phyloP scores from a whole-genome alignment of 257 asterid species.

The Gentiana straminea region DNA sequence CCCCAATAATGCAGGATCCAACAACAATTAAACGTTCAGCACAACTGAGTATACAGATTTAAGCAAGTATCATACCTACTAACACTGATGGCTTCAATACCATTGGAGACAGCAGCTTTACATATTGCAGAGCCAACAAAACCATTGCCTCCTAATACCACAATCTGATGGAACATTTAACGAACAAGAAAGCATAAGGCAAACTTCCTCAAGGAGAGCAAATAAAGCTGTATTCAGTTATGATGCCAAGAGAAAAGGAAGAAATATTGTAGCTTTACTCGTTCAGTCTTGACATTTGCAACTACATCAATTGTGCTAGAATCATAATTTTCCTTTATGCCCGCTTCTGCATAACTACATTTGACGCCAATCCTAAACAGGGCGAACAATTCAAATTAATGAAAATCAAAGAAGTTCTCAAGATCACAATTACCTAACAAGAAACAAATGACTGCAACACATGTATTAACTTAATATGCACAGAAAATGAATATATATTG shows the following conservation, averaged over 20 bases:
- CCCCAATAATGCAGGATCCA: no score
- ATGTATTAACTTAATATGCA: background rate
- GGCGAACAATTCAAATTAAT: conserved; percentile 10
- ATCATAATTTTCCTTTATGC: conserved; percentile 23
- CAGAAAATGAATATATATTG: background rate
- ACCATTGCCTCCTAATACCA: conserved; percentile 95
- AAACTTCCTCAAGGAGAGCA: background rate
- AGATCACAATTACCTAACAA: conserved; percentile 1
- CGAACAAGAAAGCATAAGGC: conserved; percentile 11
- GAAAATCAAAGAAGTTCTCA: no score
- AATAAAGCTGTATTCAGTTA: conserved; percentile 3
- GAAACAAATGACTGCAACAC: conserved; percentile 4
- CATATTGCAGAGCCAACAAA: conserved; percentile 97
- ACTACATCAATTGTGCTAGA: conserved; percentile 63
- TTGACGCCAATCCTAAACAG: conserved; percentile 36
- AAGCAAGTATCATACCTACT: conserved; percentile 49
- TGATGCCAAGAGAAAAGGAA: background rate
- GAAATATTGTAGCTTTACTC: conserved; percentile 33
- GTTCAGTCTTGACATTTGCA: conserved; percentile 80
- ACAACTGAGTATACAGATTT: no score
- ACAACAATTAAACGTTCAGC: no score
- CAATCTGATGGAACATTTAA: conserved; percentile 38
- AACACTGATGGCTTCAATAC: conserved; percentile 88
- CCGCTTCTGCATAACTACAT: conserved; percentile 57
- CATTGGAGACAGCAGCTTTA: conserved; percentile 96